Conservation (phyloP, 2,329 filamentous ascomycete species). For the Stemphylium beticola region DNA sequence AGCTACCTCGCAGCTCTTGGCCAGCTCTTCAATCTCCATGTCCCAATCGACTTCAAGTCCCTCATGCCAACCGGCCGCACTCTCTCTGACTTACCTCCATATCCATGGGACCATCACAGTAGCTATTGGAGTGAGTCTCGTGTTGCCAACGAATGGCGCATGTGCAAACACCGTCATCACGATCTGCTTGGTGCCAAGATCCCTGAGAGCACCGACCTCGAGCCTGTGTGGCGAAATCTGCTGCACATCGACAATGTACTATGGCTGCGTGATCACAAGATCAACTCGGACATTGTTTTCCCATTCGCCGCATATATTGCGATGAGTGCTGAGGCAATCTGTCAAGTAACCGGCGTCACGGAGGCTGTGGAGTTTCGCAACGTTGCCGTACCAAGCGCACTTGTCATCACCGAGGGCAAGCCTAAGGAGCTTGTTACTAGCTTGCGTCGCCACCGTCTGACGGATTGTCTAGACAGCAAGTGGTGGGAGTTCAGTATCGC, state of each 20-base stretch:
- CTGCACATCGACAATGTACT: constrained; percentile 47
- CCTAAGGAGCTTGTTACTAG: constrained; percentile 16
- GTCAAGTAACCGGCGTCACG: constrained; percentile 6
- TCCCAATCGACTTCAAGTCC: constrained; percentile 9
- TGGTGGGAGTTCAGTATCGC: constrained; percentile 22
- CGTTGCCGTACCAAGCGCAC: not conserved
- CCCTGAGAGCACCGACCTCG: not conserved
- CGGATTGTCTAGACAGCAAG: constrained; percentile 10
- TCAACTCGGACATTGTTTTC: constrained; percentile 26
- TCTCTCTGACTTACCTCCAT: constrained; percentile 15
- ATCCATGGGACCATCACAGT: constrained; percentile 19
- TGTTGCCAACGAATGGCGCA: constrained; percentile 6
- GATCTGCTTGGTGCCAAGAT: constrained; percentile 14
- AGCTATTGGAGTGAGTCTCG: constrained; percentile 28
- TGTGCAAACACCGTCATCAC: constrained; percentile 9
- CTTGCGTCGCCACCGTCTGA: constrained; percentile 14
- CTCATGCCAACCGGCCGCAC: not conserved
- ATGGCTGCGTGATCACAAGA: constrained; percentile 55
- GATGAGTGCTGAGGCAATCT: constrained; percentile 4
- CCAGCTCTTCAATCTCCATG: constrained; percentile 4
- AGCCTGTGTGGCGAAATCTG: constrained; percentile 8
- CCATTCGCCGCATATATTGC: constrained; percentile 17
- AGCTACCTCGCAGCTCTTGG: constrained; percentile 13
- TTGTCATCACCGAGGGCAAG: not conserved
- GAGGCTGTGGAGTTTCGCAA: constrained; percentile 3